phyloP scores from a whole-genome alignment of 768 basidiomycete species.

The Suillus hirtellus region DNA sequence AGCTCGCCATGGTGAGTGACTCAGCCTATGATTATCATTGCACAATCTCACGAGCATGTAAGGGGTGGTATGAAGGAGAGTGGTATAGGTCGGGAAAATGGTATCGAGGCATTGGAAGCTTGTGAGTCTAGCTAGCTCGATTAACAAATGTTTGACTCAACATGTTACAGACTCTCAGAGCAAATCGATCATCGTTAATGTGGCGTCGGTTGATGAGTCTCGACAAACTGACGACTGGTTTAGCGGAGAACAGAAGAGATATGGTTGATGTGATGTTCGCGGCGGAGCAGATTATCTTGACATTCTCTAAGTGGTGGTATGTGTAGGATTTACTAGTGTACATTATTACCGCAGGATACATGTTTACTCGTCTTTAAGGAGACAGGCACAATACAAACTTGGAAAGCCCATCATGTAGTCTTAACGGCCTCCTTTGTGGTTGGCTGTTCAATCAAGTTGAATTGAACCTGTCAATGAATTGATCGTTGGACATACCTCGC shows the following conservation, averaged over 20 bases:
- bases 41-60: constrained; percentile 3
- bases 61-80: constrained; percentile 93
- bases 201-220: constrained; percentile 60
- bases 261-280: constrained; percentile 48
- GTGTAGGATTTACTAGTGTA: constrained; percentile 17
- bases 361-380: not conserved
- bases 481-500: constrained; percentile 47
- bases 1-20: constrained; percentile 74
- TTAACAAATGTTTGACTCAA: not conserved
- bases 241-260: constrained; percentile 50
- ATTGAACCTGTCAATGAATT: not conserved
- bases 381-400: constrained; percentile 6
- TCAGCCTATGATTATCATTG: not conserved
- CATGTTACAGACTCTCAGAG: constrained; percentile 69
- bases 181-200: constrained; percentile 79
- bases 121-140: constrained; percentile 45
- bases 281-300: not conserved
- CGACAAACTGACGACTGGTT: constrained; percentile 77
- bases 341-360: constrained; percentile 14
- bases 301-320: constrained; percentile 9
- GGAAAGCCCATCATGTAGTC: constrained; percentile 39
- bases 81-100: constrained; percentile 86
- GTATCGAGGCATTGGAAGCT: constrained; percentile 75
- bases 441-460: constrained; percentile 33
- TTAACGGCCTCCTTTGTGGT: constrained; percentile 56